A percentile compares a stretch with the other conserved stretches of the same genome.
phyloP scores from a whole-genome alignment of 345 rosid species.

The Iberis pinnata region DNA sequence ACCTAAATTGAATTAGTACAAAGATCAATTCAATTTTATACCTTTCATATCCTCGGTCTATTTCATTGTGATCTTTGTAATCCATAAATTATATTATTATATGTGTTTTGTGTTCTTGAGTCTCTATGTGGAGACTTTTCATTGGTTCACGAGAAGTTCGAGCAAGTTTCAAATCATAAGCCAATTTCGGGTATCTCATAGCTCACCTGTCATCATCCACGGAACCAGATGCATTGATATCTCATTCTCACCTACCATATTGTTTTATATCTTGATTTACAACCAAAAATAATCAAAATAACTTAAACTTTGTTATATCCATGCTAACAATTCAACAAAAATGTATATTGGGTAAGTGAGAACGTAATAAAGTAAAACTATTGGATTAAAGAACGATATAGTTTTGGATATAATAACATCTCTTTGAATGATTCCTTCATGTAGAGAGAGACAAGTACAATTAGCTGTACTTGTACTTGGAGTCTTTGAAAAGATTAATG shows the following conservation, averaged over 20 bases:
- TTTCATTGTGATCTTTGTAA: constrained; percentile 20
- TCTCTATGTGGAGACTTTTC: constrained; percentile 13
- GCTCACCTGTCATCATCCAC: constrained; percentile 27
- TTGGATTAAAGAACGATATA: background rate
- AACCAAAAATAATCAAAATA: background rate
- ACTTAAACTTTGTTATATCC: background rate
- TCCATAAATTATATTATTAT: constrained; percentile 9
- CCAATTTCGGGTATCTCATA: constrained; percentile 17
- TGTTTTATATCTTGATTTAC: constrained; percentile 14
- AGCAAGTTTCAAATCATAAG: constrained; percentile 24
- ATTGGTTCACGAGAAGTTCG: constrained; percentile 20
- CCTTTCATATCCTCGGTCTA: constrained; percentile 24
- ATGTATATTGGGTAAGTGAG: background rate
- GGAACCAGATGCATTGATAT: constrained; percentile 21
- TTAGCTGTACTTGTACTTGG: constrained; percentile 27
- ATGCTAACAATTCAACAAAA: constrained; percentile 6
- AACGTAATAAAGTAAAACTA: background rate
- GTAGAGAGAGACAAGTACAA: constrained; percentile 27
- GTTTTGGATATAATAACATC: constrained; percentile 7
- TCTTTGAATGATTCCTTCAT: constrained; percentile 5
- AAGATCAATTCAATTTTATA: constrained; percentile 20
- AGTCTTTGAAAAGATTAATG: constrained; percentile 16
- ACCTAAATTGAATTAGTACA: constrained; percentile 6
- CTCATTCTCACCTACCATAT: constrained; percentile 21
- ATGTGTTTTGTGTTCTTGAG: constrained; percentile 12